Conservation (phyloP, 371 early-diverging fungal genomes). For the Entomophthora muscae region DNA sequence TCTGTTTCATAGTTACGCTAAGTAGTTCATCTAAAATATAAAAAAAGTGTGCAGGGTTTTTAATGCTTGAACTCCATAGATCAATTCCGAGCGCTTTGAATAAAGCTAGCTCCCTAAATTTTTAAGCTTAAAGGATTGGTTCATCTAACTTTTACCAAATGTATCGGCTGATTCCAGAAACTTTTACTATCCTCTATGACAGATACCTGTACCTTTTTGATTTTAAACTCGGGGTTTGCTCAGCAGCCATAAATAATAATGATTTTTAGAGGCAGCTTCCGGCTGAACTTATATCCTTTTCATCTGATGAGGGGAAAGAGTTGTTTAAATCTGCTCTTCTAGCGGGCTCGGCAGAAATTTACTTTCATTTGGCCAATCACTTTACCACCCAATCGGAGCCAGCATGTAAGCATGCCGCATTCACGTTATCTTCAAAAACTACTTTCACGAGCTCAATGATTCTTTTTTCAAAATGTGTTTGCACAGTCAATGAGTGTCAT, state of each 20-base stretch:
- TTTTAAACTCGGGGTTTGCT: background rate
- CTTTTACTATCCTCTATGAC: too few species aligned
- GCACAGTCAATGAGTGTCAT: too few species aligned
- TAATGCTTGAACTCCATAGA: background rate
- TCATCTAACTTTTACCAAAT: background rate
- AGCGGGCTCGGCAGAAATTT: conserved; percentile 63
- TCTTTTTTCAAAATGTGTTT: too few species aligned
- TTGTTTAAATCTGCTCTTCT: conserved; percentile 62
- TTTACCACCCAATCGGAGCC: conserved; percentile 84
- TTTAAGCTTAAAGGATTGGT: background rate
- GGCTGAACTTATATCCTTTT: conserved; percentile 47
- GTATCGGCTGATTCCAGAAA: too few species aligned
- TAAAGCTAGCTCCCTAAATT: background rate
- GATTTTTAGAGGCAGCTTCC: conserved; percentile 25
- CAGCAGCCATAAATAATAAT: background rate
- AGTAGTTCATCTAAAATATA: background rate
- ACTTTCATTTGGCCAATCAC: conserved; percentile 69
- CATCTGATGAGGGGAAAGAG: conserved; percentile 53
- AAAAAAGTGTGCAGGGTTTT: background rate
- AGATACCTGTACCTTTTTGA: too few species aligned
- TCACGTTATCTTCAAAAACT: too few species aligned
- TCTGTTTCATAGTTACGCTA: background rate
- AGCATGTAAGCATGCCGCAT: conserved; percentile 29
- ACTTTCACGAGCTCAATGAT: too few species aligned
- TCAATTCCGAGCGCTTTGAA: background rate